These are phyloP conservation scores for Lactarius hengduanensis DNA, from an alignment of 768 basidiomycete species.

Conservation along the genomic window DNA sequence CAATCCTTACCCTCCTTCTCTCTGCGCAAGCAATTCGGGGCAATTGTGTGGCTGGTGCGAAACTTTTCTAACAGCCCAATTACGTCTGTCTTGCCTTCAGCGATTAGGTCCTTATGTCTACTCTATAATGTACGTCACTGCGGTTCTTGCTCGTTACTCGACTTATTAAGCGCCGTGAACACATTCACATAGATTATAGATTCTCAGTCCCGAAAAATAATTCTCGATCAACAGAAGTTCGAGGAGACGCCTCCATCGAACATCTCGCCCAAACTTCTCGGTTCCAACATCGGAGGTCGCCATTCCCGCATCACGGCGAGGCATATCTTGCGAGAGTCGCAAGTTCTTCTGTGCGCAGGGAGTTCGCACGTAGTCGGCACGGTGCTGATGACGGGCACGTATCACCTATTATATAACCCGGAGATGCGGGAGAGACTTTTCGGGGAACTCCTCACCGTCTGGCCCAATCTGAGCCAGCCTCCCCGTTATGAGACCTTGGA, in stretches of 20 bases:
- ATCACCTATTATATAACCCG: constrained; percentile 5
- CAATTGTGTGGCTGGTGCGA: constrained; percentile 4
- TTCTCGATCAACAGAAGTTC: not conserved
- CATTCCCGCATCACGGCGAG: not conserved
- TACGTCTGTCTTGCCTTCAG: not conserved
- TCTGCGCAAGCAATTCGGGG: not conserved
- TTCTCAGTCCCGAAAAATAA: not conserved
- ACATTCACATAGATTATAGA: not conserved
- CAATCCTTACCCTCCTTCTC: not conserved
- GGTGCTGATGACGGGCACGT: constrained; percentile 5
- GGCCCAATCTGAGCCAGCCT: not conserved
- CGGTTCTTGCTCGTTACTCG: not conserved
- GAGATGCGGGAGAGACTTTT: constrained; percentile 1
- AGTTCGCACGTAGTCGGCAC: constrained; percentile 9
- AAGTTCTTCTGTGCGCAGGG: not conserved
- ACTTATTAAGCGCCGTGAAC: not conserved
- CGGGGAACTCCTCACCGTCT: constrained; percentile 3
- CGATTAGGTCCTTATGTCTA: constrained; percentile 4
- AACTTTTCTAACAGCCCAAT: constrained; percentile 6
- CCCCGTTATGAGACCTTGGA: constrained; percentile 11
- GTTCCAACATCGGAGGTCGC: not conserved
- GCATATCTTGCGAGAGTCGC: constrained; percentile 8
- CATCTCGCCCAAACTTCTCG: not conserved
- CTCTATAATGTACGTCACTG: not conserved
- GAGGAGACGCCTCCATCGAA: not conserved